Evolutionary conservation across 73 alveolate genomes (phyloP).

Genomic region (Symbiodinium natans): DNA sequence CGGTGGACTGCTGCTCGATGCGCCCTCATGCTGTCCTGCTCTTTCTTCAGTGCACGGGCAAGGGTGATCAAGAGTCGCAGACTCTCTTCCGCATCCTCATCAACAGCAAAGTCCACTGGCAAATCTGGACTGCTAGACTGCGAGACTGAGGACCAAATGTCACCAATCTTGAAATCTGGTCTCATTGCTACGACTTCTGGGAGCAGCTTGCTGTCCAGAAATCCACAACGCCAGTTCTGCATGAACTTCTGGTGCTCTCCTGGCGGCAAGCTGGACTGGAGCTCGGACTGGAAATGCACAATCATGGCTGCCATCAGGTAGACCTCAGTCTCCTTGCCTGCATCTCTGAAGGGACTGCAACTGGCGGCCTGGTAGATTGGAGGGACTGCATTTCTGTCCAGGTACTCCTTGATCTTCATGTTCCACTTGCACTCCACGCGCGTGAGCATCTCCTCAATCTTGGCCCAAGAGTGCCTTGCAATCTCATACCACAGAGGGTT

Average conservation of each 20-base stretch:
- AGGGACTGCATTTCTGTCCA: not conserved
- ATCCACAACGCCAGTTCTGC: not conserved
- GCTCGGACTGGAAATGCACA: not conserved
- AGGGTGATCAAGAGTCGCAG: not conserved
- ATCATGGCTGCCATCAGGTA: not conserved
- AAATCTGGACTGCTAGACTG: not conserved
- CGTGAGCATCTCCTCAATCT: not conserved
- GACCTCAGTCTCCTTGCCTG: constrained; percentile 17
- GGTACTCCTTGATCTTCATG: not conserved
- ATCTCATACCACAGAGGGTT: constrained; percentile 23
- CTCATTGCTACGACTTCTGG: not conserved
- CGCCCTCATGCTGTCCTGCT: constrained; percentile 16
- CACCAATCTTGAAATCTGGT: not conserved
- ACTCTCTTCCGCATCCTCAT: not conserved
- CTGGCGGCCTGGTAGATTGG: not conserved
- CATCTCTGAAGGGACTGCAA: not conserved
- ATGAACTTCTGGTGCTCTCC: not conserved
- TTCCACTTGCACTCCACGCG: not conserved
- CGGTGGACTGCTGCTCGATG: not conserved
- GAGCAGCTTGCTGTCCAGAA: not conserved
- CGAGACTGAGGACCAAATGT: not conserved
- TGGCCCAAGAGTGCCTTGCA: not conserved
- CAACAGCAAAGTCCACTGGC: not conserved
- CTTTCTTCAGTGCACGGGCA: not conserved
- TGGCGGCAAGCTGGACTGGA: not conserved